Percentiles rank a stretch among this genome's conserved stretches.
Conservation (phyloP, 768 basidiomycete species). For the Stropharia rugosoannulata region DNA sequence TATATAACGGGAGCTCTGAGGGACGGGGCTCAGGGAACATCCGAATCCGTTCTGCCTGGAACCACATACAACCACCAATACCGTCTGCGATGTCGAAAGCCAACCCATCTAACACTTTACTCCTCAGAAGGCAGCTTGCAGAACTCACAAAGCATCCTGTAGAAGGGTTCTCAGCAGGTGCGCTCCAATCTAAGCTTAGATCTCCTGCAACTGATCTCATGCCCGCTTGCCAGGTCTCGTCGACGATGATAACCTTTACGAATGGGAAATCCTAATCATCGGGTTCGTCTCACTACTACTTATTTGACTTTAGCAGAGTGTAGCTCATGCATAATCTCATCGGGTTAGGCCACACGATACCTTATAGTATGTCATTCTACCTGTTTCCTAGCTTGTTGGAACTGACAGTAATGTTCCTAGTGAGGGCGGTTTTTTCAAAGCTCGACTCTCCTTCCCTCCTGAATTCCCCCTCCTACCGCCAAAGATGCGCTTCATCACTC, state of each 20-base stretch:
- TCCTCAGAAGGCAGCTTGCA: conserved; percentile 74
- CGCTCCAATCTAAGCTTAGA: conserved; percentile 25
- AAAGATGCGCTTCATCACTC: conserved; percentile 94
- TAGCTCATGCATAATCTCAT: conserved; percentile 4
- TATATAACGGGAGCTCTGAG: conserved; percentile 16
- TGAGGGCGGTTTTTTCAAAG: conserved; percentile 96
- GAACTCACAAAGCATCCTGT: conserved; percentile 94
- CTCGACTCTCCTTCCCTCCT: conserved; percentile 82
- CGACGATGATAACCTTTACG: conserved; percentile 91
- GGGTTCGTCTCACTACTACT: conserved; percentile 52
- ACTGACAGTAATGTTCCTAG: conserved; percentile 36
- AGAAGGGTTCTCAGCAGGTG: conserved; percentile 95
- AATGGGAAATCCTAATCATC: conserved; percentile 96
- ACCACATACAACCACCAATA: conserved; percentile 18
- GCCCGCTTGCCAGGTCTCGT: conserved; percentile 67
- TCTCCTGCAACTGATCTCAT: conserved; percentile 21
- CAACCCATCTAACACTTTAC: conserved; percentile 49
- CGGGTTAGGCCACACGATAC: conserved; percentile 81
- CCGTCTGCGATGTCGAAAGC: conserved; percentile 42
- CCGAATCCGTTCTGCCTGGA: conserved; percentile 14
- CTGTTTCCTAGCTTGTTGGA: background rate
- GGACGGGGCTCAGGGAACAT: conserved; percentile 1
- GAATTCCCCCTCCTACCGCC: conserved; percentile 92
- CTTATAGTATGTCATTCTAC: conserved; percentile 65
- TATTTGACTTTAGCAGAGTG: background rate